Base-by-base conservation (phyloP, 1,284 basidiomycete species). In the Ganoderma multipileum region DNA sequence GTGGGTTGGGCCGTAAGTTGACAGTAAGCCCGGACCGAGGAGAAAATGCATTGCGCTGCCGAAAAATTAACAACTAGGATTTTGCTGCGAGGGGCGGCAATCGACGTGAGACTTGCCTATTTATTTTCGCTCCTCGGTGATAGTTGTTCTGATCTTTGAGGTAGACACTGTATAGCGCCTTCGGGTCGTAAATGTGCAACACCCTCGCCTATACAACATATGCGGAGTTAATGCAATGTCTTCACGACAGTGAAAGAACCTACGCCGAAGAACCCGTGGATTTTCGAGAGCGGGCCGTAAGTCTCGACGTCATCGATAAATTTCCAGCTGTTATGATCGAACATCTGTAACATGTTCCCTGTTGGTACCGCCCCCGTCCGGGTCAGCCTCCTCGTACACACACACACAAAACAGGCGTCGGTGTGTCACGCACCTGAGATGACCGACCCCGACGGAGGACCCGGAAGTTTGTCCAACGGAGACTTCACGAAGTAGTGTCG, bases 81-180 rank as follows among this genome's bases (percentile, higher is more conserved):
- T 9, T 47, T 7, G 20, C 1, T 39, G n/a, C 14, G 61, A 55
- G 3, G 20, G 12, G 3, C 36, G 16, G 9, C 16, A 3, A 4
- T 18, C 2, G 39, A 26, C 11, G 9, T 28, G 8, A 39, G 5
- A 28, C 41, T 1, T 33, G 58, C 38, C 47, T 50, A 11, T 30
- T n/a, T 2, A 9, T 12, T 20, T 30, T 14, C 38, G 23, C 23
- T 28, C 52, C 59, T 30, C 77, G 73, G 23, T 75, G 73, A 59
- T 75, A 80, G 33, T 69, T 64, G 23, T 76, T 65, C 55, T 76
- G 74, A 38, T 81, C 79, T 62, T 79, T 79, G 26, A 79, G 68
- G 4, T 79, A 26, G 23, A 81, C 74, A 36, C 69, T 73, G 39
- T 77, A 71, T 39, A 79, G 62, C 0, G 78, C 78, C 28, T 57